Percentiles rank a stretch among this genome's conserved stretches.
Conservation (phyloP, 371 early-diverging fungal genomes). For the Mortierella sp. region DNA sequence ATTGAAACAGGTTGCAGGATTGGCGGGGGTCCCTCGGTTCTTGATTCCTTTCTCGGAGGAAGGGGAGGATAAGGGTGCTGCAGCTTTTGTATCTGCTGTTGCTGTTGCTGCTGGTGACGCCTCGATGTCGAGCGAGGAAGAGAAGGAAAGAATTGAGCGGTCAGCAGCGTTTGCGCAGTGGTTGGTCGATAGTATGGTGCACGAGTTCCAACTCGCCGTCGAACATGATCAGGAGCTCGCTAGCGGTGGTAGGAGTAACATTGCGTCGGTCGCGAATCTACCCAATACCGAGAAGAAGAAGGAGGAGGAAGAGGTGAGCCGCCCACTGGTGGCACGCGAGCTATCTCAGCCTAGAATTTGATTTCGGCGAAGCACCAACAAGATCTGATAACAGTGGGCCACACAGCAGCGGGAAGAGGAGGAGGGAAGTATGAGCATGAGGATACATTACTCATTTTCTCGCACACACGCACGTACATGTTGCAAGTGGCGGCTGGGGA, state of each 20-base stretch:
- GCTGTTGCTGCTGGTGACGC: too few species aligned
- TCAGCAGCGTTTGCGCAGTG: background rate
- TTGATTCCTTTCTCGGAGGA: background rate
- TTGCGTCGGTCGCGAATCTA: background rate
- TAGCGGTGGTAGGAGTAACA: background rate
- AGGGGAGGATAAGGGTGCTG: background rate
- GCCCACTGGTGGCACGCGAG: background rate
- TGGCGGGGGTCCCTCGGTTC: background rate
- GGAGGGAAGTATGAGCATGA: background rate
- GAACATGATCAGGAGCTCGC: background rate
- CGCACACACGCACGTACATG: background rate
- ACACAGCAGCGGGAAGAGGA: background rate
- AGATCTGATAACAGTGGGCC: background rate
- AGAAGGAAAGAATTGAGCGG: background rate
- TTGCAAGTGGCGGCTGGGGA: background rate
- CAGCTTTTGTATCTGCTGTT: too few species aligned
- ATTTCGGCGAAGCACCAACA: constrained; percentile 6
- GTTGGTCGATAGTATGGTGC: constrained; percentile 4
- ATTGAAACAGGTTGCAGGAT: background rate
- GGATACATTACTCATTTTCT: background rate
- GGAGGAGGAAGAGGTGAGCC: background rate
- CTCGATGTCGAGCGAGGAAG: background rate
- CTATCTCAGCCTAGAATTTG: background rate
- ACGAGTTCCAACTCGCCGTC: background rate
- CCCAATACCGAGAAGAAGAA: background rate